phyloP scores from a whole-genome alignment of 345 rosid genomes.

The Syzygium grande region DNA sequence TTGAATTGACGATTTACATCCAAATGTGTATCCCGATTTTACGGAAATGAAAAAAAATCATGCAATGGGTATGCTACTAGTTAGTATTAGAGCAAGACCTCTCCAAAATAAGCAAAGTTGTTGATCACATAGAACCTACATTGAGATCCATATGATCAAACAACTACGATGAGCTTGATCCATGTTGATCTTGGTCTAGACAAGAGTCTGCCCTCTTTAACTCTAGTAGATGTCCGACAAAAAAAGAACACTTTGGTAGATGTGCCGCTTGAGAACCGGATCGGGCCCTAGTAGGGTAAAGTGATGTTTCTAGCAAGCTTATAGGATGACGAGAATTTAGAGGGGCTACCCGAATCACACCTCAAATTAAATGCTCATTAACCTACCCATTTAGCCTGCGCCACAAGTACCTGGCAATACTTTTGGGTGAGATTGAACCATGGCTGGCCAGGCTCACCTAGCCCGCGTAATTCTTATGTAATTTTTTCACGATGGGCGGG shows the following conservation, averaged over 20 bases:
- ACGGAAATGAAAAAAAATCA: too few relatives aligned
- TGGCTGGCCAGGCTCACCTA: background rate
- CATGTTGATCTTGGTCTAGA: accelerated
- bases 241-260: background rate
- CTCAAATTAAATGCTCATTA: too few relatives aligned
- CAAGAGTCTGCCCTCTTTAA: background rate
- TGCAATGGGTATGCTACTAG: too few relatives aligned
- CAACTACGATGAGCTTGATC: accelerated
- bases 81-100: background rate
- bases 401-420: background rate
- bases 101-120: background rate
- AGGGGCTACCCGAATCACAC: background rate
- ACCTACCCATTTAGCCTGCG: background rate
- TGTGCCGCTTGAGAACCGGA: background rate
- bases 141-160: background rate
- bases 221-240: background rate
- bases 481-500: background rate
- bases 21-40: too few relatives aligned
- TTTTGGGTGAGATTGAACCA: background rate
- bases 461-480: background rate
- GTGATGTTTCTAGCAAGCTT: background rate
- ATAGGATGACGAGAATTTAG: background rate
- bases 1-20: too few relatives aligned
- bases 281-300: background rate
- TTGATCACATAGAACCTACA: background rate